phyloP scores from a whole-genome alignment of 2,329 filamentous ascomycete genomes.

The Talaromyces pinophilus region DNA sequence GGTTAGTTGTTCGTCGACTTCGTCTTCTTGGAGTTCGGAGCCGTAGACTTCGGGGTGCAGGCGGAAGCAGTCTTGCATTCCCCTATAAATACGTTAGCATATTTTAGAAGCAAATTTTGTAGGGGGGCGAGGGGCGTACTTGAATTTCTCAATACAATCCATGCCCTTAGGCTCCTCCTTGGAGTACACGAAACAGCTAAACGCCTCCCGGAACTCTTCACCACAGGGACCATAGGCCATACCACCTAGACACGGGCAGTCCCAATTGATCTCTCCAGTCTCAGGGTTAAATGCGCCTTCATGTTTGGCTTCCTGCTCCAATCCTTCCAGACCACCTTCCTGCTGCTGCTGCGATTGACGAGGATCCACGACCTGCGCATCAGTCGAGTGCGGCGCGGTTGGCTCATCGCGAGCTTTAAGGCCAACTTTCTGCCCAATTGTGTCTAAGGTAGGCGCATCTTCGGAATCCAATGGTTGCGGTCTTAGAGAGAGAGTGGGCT shows the following conservation, averaged over 20 bases:
- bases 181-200: constrained; percentile 98
- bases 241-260: constrained; percentile 93
- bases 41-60: constrained; percentile 91
- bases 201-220: constrained; percentile 90
- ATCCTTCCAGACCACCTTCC: constrained; percentile 50
- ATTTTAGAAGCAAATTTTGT: too few species aligned
- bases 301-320: constrained; percentile 78
- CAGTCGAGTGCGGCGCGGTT: constrained; percentile 10
- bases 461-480: constrained; percentile 35
- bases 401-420: constrained; percentile 12
- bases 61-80: constrained; percentile 97
- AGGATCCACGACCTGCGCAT: constrained; percentile 14
- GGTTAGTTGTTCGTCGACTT: constrained; percentile 46
- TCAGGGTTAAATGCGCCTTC: constrained; percentile 97
- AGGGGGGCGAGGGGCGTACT: too few species aligned
- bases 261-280: constrained; percentile 99
- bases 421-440: constrained; percentile 55
- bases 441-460: constrained; percentile 64
- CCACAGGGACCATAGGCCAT: constrained; percentile 97
- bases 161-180: constrained; percentile 95
- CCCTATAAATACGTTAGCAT: constrained; percentile 57
- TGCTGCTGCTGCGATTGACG: constrained; percentile 15
- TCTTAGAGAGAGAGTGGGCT: constrained; percentile 55
- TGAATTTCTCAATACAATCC: constrained; percentile 94
- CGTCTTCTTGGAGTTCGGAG: constrained; percentile 78